Base-by-base conservation (phyloP, 2,329 filamentous ascomycete species). In the Mycosphaerella arachidis region DNA sequence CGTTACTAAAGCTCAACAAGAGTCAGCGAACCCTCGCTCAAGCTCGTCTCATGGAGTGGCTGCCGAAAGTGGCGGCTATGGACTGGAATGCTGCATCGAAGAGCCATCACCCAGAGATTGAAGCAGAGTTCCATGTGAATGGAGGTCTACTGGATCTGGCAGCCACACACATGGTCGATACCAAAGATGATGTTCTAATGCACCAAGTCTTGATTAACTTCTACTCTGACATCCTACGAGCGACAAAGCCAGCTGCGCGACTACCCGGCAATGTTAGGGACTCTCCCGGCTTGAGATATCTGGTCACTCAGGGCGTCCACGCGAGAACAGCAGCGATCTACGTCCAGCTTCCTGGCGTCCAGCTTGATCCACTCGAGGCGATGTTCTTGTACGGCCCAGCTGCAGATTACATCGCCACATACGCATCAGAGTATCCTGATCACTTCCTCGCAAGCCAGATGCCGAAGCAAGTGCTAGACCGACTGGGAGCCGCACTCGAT, bases 161-260 rank as follows among this genome's bases (percentile, higher is more conserved):
- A 6, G 74, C 81, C 4, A 71, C 76, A 53, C 75, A 78, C 46
- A 86, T 86, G 82, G 79, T 86, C 2, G 80, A 87, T 61, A 76
- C 73, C 2, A 72, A 76, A 50, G 78, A 79, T 33, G 84, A 87
- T 67, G 77, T 86, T 3, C 73, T 87, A 52, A 83, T 86, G 81
- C 80, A 85, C 63, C 81, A 84, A 73, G 83, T 80, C 5, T 72
- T 85, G 46, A 74, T 86, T 60, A 79, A 83, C 62, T 86, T 86
- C 70, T 84, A 79, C 67, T 76, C 78, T 20, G 78, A 81, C n/a
- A 71, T 86, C 2, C 74, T 86, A 31, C 62, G 55, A 3, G 50
- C 57, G 2, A 61, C 57, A 3, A 60, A 56, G 30, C 55, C 59
- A 2, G 35, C 43, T 16, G 40, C 53, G 9, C 58, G 51, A 7